These are phyloP conservation scores for Dendrothele bispora DNA, from an alignment of 768 basidiomycete species.

Conservation along the genomic window DNA sequence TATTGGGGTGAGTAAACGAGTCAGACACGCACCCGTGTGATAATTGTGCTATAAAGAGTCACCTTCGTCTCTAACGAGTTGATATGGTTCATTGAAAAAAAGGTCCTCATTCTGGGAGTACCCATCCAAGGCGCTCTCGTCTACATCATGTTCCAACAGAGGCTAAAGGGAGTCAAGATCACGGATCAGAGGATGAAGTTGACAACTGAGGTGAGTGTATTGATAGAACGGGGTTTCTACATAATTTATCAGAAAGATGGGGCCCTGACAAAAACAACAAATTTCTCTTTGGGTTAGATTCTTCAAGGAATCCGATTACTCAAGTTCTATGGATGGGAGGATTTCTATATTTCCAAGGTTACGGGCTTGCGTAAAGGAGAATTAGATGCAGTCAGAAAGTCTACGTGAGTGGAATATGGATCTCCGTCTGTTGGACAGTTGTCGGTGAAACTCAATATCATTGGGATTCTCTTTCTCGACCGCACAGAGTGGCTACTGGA, in stretches of 20 bases:
- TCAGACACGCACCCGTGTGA: neutral
- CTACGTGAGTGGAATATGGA: constrained; percentile 22
- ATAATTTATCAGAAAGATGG: no score
- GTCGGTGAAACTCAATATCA: no score
- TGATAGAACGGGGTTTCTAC: neutral
- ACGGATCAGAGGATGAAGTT: constrained; percentile 55
- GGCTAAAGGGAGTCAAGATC: constrained; percentile 45
- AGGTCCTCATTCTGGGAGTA: constrained; percentile 48
- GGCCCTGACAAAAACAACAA: neutral
- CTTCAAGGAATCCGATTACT: constrained; percentile 47
- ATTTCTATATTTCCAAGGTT: constrained; percentile 26
- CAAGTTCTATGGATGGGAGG: constrained; percentile 46
- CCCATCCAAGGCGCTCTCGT: constrained; percentile 48
- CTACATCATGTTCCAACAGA: constrained; percentile 41
- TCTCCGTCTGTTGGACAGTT: no score
- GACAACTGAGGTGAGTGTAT: constrained; percentile 41
- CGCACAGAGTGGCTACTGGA: neutral
- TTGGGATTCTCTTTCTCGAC: no score
- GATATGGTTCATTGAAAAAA: no score
- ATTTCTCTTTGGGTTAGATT: constrained; percentile 27
- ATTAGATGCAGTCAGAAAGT: constrained; percentile 16
- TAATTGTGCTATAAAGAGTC: no score
- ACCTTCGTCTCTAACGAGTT: no score
- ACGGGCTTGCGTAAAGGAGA: constrained; percentile 15
- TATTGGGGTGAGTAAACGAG: constrained; percentile 31